phyloP scores from a whole-genome alignment of 331 rosid species.

The Malus hybrid region DNA sequence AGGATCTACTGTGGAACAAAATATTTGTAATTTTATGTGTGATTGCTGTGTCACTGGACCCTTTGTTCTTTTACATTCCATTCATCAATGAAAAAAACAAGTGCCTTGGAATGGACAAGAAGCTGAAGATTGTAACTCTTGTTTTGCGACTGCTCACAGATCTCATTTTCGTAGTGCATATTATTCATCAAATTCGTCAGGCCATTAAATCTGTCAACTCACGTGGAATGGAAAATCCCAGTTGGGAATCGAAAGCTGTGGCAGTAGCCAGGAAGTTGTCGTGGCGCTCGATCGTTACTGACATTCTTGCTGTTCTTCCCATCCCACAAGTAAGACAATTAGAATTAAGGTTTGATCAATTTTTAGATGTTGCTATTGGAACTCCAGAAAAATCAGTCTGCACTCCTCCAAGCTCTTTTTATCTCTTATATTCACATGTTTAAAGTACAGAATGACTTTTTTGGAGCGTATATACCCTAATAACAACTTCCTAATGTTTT shows the following conservation, averaged over 20 bases:
- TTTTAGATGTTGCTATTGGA: too few species aligned
- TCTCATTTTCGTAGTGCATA: slow-evolving; percentile 9
- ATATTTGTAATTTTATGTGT: neutral
- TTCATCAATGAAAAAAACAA: neutral
- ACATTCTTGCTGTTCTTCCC: slow-evolving; percentile 28
- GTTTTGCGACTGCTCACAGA: slow-evolving; percentile 5
- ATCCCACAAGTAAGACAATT: slow-evolving; percentile 19
- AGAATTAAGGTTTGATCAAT: too few species aligned
- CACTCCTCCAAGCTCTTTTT: too few species aligned
- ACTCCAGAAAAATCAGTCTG: too few species aligned
- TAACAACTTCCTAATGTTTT: too few species aligned
- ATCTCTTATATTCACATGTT: too few species aligned
- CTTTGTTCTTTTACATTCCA: slow-evolving; percentile 33
- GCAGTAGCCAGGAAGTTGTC: neutral
- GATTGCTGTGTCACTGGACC: slow-evolving; percentile 18
- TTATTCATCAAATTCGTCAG: slow-evolving; percentile 8
- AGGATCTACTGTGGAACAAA: slow-evolving; percentile 4
- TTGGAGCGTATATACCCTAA: too few species aligned
- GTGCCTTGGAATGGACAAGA: slow-evolving; percentile 20
- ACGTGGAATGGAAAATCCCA: neutral
- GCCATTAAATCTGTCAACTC: slow-evolving; percentile 4
- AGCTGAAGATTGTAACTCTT: neutral
- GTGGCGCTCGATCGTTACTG: slow-evolving; percentile 12
- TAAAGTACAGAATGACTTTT: too few species aligned
- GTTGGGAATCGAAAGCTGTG: neutral